Evolutionary conservation across 2,329 filamentous ascomycete genomes (phyloP).

Genomic region (Colletotrichum sp.): DNA sequence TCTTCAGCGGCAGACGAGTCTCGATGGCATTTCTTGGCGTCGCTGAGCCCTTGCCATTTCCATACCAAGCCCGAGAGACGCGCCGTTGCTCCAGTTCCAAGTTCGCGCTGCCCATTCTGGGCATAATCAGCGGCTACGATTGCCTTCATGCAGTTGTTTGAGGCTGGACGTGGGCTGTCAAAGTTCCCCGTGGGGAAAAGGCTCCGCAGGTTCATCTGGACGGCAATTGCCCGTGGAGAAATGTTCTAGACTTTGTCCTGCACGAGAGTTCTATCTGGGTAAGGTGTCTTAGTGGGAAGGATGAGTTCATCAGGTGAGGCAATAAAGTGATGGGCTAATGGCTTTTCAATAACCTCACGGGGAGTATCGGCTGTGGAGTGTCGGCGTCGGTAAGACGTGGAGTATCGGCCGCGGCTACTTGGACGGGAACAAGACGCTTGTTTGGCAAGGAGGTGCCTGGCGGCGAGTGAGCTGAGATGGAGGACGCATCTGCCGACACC

Average conservation of each 20-base stretch:
- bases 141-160: background rate
- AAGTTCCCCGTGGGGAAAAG: background rate
- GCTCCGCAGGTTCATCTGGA: background rate
- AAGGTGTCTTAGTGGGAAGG: background rate
- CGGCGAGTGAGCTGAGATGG: background rate
- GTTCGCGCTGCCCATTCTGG: background rate
- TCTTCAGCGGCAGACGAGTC: background rate
- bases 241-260: background rate
- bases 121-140: background rate
- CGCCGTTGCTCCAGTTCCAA: background rate
- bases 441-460: background rate
- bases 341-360: background rate
- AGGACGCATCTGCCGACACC: background rate
- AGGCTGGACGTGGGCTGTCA: background rate
- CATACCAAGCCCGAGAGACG: background rate
- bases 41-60: background rate
- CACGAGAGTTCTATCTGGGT: background rate
- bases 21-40: background rate
- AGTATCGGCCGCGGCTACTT: background rate
- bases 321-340: background rate
- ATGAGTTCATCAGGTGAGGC: background rate
- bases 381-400: background rate
- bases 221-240: background rate
- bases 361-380: background rate
- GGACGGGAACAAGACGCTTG: background rate